Evolutionary conservation across 768 basidiomycete species (phyloP).

Genomic region (Gelatoporia subvermispora): DNA sequence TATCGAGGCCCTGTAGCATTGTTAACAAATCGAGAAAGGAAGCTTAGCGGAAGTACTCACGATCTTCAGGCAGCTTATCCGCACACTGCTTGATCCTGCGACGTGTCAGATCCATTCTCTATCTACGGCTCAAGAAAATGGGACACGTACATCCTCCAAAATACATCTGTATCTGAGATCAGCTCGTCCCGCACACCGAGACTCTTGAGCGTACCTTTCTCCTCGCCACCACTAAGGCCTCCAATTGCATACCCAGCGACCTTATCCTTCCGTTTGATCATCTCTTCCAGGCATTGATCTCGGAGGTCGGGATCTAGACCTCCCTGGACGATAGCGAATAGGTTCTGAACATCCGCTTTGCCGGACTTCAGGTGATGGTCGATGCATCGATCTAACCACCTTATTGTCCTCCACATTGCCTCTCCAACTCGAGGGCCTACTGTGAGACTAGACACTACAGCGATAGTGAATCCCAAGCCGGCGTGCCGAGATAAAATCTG

Average conservation of each 20-base stretch:
- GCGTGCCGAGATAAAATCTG: not conserved
- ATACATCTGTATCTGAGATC: constrained; percentile 48
- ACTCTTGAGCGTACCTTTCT: constrained; percentile 55
- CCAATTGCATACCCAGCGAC: constrained; percentile 92
- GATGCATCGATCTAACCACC: constrained; percentile 91
- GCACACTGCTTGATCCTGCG: constrained; percentile 80
- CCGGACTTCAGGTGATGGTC: constrained; percentile 66
- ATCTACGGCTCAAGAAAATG: constrained; percentile 1
- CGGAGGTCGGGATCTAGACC: constrained; percentile 71
- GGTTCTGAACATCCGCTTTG: constrained; percentile 62
- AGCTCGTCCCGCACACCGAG: not conserved
- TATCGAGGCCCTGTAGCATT: constrained; percentile 68
- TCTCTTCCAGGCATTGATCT: constrained; percentile 73
- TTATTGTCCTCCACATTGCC: constrained; percentile 82
- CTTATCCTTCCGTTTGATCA: constrained; percentile 68
- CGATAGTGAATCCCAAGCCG: not conserved
- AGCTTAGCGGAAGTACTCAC: constrained; percentile 36
- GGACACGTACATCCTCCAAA: constrained; percentile 72
- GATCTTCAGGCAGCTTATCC: constrained; percentile 70
- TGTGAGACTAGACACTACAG: constrained; percentile 71
- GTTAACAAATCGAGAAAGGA: constrained; percentile 7
- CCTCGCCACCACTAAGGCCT: constrained; percentile 87
- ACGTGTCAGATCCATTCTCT: constrained; percentile 1
- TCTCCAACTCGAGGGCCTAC: constrained; percentile 78
- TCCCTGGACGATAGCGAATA: constrained; percentile 92